Percentiles rank a stretch among this genome's conserved stretches.
These are phyloP conservation scores for Isoetes engelmannii DNA, from an alignment of 83 land plant species.

Conservation along the genomic window DNA sequence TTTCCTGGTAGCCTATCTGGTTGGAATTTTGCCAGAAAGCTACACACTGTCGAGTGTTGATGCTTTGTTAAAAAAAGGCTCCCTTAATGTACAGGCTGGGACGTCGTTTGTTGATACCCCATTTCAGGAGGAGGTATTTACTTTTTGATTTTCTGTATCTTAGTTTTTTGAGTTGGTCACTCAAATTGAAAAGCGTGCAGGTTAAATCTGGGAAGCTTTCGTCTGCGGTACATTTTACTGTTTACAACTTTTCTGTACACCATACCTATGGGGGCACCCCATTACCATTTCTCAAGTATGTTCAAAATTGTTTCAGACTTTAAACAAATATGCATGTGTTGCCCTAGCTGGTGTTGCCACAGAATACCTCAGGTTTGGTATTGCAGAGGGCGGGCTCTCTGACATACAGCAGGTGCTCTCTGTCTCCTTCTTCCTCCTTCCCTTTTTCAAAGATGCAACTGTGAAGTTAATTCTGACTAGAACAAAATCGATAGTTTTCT, in stretches of 20 bases:
- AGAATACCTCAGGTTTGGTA: constrained; percentile 71
- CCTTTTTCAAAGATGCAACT: neutral
- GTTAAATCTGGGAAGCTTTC: constrained; percentile 55
- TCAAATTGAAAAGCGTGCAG: constrained; percentile 32
- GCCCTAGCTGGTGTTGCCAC: constrained; percentile 90
- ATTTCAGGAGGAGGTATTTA: constrained; percentile 74
- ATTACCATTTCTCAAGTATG: too few relatives aligned
- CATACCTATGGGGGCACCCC: too few relatives aligned
- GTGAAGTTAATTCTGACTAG: too few relatives aligned
- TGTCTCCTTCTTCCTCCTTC: neutral
- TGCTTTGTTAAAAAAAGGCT: constrained; percentile 61
- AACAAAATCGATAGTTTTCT: too few relatives aligned
- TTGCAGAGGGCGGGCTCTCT: constrained; percentile 81
- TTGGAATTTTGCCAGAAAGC: constrained; percentile 76
- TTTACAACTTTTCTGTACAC: neutral
- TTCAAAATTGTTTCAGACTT: constrained; percentile 33
- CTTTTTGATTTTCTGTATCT: neutral
- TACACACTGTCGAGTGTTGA: constrained; percentile 80
- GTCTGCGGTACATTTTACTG: constrained; percentile 32
- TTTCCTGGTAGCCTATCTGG: constrained; percentile 79
- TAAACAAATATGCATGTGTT: constrained; percentile 75
- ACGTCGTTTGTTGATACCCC: constrained; percentile 83
- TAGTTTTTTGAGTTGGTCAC: neutral
- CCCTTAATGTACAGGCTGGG: constrained; percentile 83
- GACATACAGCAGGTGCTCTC: constrained; percentile 59